Base-by-base conservation (phyloP, 2,329 filamentous ascomycete species). In the Alternaria triticimaculans region DNA sequence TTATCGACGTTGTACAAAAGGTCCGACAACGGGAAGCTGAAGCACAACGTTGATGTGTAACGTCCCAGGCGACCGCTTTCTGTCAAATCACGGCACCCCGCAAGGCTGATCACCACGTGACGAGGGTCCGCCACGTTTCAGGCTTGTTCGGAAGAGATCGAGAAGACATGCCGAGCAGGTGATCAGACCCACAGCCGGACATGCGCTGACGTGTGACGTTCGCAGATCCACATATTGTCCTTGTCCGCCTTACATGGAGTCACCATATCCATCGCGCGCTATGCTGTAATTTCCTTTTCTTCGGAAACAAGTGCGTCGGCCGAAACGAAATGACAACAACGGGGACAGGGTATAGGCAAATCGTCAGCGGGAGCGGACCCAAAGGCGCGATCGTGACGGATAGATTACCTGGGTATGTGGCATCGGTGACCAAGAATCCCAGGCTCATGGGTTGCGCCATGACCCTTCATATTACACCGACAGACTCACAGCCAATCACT, bases 161-260 rank as follows among this genome's bases (percentile, higher is more conserved):
- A 63, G 54, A 54, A 25, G 45, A 48, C 21, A 60, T 58, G 58
- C 59, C 61, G 63, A 62, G 55, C 33, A 12, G 41, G 30, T 41
- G 55, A 41, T 44, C 55, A 30, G 23, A 48, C 64, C 63, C 64
- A 67, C 63, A 59, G 46, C 30, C 62, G 65, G 43, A 58, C 59
- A 61, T 44, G 62, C 67, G 67, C 67, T 72, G 67, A 67, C 63
- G 66, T 70, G 63, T 72, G 62, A 67, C 62, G 64, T 65, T 63
- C 61, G 48, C 43, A 48, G 63, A 63, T 64, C 60, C 63, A 49
- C 67, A 48, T 48, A 20, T 59, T 11, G 51, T 56, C 44, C 26
- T 62, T 43, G 56, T 50, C 58, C 45, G 58, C 61, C 55, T 62
- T 28, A 58, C 60, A 46, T 59, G 61, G 50, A 55, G 28, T 28